Evolutionary conservation across 2,329 filamentous ascomycete genomes (phyloP), one percentile per base, ranked within the genome.

Genomic region (Cytospora leucostoma): DNA sequence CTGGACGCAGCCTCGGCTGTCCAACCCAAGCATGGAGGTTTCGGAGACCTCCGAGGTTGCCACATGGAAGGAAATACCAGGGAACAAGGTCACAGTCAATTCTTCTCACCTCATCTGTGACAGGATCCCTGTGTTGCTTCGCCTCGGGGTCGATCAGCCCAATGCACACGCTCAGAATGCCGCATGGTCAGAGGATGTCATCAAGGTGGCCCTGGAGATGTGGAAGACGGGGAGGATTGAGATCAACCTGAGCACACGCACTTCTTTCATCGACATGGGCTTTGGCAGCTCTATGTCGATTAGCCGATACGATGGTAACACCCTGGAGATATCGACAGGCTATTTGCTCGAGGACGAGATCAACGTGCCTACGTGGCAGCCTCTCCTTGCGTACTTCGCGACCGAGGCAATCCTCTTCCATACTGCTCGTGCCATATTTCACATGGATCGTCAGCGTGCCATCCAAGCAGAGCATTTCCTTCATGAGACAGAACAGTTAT

Each of bases 391-490:
- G 1, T 64, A 66, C 21, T 65, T 69, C 40, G 64, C 63, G 27
- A 66, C 73, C 5, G 75, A 76, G 64, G 71, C 70, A 5, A 68
- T 76, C n/a, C 63, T 77, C 4, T 75, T 76, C 62, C 74, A 77
- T 59, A 70, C 71, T 6, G 70, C 73, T 4, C 69, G 73, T 10
- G 69, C 70, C 3, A 67, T 71, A 21, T 65, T 74, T 27, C 64
- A 68, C 5, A 65, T 74, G 10, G 66, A 68, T 7, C 69, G 72
- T 32, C 64, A 66, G 11, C 69, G 73, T 17, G 74, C 74, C 3
- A 68, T 73, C 6, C 69, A 72, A 17, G 70, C 73, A 3, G 74
- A 76, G 66, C 74, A 74, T 59, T 71, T 76, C 53, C 65, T 75
- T 13, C 67, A 69, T 33, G 69, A 69, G 47, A 68, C 68, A 4